Base-by-base conservation (phyloP, 2,329 filamentous ascomycete species). In the Calonectria hongkongensis region DNA sequence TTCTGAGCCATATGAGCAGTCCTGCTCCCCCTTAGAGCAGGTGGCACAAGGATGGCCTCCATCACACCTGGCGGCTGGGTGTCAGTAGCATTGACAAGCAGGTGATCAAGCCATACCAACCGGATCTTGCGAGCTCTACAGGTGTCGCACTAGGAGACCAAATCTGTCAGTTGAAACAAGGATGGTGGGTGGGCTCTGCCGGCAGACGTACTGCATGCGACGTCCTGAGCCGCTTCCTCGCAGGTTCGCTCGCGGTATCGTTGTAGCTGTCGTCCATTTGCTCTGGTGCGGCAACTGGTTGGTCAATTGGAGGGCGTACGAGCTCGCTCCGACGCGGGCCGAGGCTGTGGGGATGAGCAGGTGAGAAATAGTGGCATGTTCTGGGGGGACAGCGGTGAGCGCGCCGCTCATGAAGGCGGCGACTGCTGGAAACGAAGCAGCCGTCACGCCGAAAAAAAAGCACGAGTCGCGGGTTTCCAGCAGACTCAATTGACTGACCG, bases 121-220 rank as follows among this genome's bases (percentile, higher is more conserved):
- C 87, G 84, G 68, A 87, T 87, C 81, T 88, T 88, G 68, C 85
- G 83, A 65, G 83, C 81, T 70, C 87, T 83, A 78, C 87, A 89
- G 8, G 84, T 80, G 75, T 89, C 87, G 71, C 87, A 88, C 87
- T 88, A 70, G 27, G 21, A 39, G 50, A 41, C 54, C 36, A 12
- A 28, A 41, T 65, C 62, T 41, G 39, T 45, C 33, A 64, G 28
- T 16, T 9, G 10, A 43, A 60, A 8, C n/a, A 21, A 58, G 30
- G 21, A 45, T 43, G 15, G 6, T 9, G 36, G 33, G 28, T 62
- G 47, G 65, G 39, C 21, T 41, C 39, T 36, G 33, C 33, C n/a
- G 33, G 54, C 36, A 60, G 33, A 79, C 83, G 79, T 75, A 86
- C 85, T 30, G 85, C 85, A 80, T 86, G 85, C 48, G 84, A 86